Evolutionary conservation across 768 basidiomycete genomes (phyloP), one percentile per base, ranked within the genome.

Genomic region (Auriculariales sp.): DNA sequence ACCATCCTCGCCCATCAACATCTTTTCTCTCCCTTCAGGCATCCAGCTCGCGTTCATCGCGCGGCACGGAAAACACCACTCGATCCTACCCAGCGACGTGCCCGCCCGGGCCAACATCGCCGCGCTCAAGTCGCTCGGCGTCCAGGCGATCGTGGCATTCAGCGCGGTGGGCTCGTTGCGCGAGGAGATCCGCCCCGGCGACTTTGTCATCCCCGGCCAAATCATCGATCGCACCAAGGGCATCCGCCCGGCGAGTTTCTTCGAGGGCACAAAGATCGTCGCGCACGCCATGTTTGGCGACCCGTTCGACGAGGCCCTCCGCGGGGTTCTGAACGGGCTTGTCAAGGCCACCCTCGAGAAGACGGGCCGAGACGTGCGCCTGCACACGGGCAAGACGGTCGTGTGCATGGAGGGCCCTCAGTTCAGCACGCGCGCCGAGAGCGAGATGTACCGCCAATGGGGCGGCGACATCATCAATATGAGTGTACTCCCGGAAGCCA

Each of bases 381-480:
- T 98, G 49, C 88, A 91, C 64, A 79, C 75, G 47, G 83, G 78
- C 27, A 91, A 83, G 71, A 83, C 80, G 17, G 77, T 97, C 51
- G 83, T 98, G 45, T 92, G 89, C 61, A 98, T 98, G 90, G 92
- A 98, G 62, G 93, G 93, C 46, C 87, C 87, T 28, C 91, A 92
- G 66, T 99, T 99, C 71, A 94, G 91, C 49, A 99, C 94, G n/a
- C 71, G 94, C 31, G 94, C 94, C 15, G 94, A 99, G 74, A 92
- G 88, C 59, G 58, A 75, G 58, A 91, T 95, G 92, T 95, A 97
- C 64, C 74, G 91, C 19, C 72, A 74, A 44, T 93, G 88, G 85
- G 94, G 94, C 7, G 88, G 79, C 4, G 89, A 94, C 63, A 67
- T 94, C 60, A 93, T 94, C 67, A 93, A 97, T 64, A 99, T 99